Base-by-base conservation (phyloP, 2,329 filamentous ascomycete species). In the Herpotrichia juniperi region DNA sequence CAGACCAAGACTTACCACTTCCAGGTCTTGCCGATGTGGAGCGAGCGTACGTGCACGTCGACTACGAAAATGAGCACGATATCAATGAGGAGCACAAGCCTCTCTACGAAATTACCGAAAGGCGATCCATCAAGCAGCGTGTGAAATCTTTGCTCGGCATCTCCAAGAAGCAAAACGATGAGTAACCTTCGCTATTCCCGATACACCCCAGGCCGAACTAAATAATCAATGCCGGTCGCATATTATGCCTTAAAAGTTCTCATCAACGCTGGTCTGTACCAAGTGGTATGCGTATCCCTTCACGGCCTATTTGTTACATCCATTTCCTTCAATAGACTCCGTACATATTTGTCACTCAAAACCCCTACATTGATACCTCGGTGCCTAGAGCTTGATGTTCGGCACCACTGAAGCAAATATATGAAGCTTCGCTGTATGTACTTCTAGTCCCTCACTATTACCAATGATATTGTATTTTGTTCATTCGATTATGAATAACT, bases 21-120 rank as follows among this genome's bases (percentile, higher is more conserved):
- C 32, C 30, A 69, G 69, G 70, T 22, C 69, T 75, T 40, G 52
- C 70, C 12, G 68, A 73, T 51, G 72, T 75, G 10, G 72, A 59
- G 73, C 72, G 78, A 19, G 79, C 78, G 1, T 81, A 80, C 60
- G 79, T 81, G 2, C 79, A 81, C 62, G 69, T 80, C 43, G 79
- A 81, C 57, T 81, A 81, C 43, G 72, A 75, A 44, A 56, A 72
- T 35, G 68, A 72, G 12, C 72, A 75, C 53, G 70, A 73, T 46
- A 67, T 72, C 35, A 58, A 70, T 14, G 72, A 75, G 32, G 72
- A 75, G 54, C 72, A 75, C 50, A 75, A 75, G 50, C 71, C 72
- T 1, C 51, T 75, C 9, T 73, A 74, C 37, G 68, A 73, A 46
- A 59, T 65, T 19, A 71, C 67, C 2, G 58, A 70, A 45, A 56